Conservation (phyloP, 768 basidiomycete genomes). For the Calocybe indica region DNA sequence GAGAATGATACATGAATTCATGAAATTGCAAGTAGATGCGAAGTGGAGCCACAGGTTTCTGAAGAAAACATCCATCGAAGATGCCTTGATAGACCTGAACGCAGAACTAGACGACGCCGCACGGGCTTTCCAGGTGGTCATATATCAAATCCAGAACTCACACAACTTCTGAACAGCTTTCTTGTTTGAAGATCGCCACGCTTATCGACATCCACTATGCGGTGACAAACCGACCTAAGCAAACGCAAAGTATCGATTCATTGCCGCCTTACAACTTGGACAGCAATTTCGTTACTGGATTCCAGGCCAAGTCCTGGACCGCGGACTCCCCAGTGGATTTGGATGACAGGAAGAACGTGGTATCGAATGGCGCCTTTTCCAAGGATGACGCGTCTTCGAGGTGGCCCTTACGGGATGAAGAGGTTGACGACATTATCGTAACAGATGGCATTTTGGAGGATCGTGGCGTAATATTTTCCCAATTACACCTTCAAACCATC, state of each 20-base stretch:
- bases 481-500: not conserved
- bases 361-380: not conserved
- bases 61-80: constrained; percentile 33
- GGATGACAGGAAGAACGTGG: not conserved
- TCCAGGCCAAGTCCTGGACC: not conserved
- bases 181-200: constrained; percentile 29
- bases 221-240: constrained; percentile 11
- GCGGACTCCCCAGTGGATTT: constrained; percentile 6
- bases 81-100: constrained; percentile 26
- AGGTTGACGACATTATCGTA: constrained; percentile 9
- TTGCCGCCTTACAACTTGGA: constrained; percentile 6
- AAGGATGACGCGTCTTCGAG: not conserved
- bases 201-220: constrained; percentile 42
- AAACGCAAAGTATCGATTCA: constrained; percentile 2
- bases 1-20: constrained; percentile 30
- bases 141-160: not conserved
- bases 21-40: constrained; percentile 29
- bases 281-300: not conserved
- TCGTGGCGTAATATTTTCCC: constrained; percentile 23
- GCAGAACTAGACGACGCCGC: constrained; percentile 35
- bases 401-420: not conserved
- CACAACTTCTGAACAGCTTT: not conserved
- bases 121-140: constrained; percentile 38
- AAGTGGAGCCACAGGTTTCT: constrained; percentile 37
- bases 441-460: constrained; percentile 17